These are phyloP conservation scores for Dorcoceras hygrometricum DNA, from an alignment of 257 asterid species.

Conservation along the genomic window DNA sequence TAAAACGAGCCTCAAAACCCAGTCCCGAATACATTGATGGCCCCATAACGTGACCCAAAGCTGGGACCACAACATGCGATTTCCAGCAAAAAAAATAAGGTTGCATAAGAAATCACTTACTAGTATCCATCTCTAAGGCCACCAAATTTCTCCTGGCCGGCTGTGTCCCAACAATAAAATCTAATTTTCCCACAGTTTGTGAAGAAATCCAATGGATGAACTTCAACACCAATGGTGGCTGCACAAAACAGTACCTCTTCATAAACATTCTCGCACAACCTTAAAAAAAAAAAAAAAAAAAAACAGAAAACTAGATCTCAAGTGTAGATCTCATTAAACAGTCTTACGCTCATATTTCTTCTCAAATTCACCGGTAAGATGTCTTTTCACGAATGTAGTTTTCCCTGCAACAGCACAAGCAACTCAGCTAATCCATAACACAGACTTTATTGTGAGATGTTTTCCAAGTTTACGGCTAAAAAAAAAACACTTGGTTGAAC, in stretches of 20 bases:
- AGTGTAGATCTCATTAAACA: not conserved
- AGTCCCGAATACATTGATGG: no score
- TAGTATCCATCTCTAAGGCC: constrained; percentile 96
- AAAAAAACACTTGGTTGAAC: not conserved
- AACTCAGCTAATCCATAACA: not conserved
- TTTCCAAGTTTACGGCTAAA: not conserved
- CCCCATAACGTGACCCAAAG: no score
- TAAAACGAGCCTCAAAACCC: no score
- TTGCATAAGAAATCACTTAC: constrained; percentile 42
- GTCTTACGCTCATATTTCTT: constrained; percentile 87
- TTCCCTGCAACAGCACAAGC: constrained; percentile 41
- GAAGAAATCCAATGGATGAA: constrained; percentile 79
- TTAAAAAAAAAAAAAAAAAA: no score
- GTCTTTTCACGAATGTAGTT: constrained; percentile 91
- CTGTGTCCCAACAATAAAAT: constrained; percentile 92
- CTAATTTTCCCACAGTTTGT: constrained; percentile 78
- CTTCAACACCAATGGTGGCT: constrained; percentile 95
- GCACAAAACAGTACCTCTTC: constrained; percentile 5
- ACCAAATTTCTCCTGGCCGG: constrained; percentile 93
- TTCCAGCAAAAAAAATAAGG: not conserved
- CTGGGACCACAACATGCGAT: not conserved
- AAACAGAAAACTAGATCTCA: not conserved
- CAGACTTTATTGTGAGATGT: no score
- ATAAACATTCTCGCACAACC: no score
- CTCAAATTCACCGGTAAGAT: constrained; percentile 89